Conservation (phyloP, 1,284 basidiomycete genomes). For the Inonotus obliquus region DNA sequence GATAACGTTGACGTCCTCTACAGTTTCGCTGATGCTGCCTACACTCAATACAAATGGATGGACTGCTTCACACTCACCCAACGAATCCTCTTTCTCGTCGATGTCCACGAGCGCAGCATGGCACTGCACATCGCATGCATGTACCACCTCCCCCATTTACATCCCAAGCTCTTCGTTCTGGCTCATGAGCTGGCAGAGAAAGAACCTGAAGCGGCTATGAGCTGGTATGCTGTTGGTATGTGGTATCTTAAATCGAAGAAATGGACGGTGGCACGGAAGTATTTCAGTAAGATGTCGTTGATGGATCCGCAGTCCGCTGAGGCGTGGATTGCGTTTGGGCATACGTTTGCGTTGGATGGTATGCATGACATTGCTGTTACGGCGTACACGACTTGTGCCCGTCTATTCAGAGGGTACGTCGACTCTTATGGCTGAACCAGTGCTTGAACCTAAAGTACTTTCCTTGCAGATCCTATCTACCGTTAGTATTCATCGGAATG, state of each 20-base stretch:
- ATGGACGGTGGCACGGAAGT: constrained; percentile 86
- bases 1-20: constrained; percentile 92
- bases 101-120: constrained; percentile 82
- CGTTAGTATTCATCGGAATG: constrained; percentile 96
- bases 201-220: constrained; percentile 87
- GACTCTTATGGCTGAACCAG: background rate
- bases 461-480: constrained; percentile 75
- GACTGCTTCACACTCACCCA: constrained; percentile 90
- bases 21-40: constrained; percentile 89
- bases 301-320: constrained; percentile 96
- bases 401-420: constrained; percentile 89
- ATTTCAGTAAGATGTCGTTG: constrained; percentile 95
- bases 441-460: background rate
- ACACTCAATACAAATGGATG: constrained; percentile 84
- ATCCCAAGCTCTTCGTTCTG: constrained; percentile 90
- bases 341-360: constrained; percentile 95
- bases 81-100: constrained; percentile 74
- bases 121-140: constrained; percentile 96
- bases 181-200: constrained; percentile 94
- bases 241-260: constrained; percentile 90
- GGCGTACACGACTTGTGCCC: constrained; percentile 93
- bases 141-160: constrained; percentile 88
- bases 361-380: constrained; percentile 99
- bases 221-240: constrained; percentile 98
- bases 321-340: constrained; percentile 97